A percentile compares a stretch with the other conserved stretches of the same genome.
phyloP scores from a whole-genome alignment of 345 rosid genomes.

The Adansonia digitata region DNA sequence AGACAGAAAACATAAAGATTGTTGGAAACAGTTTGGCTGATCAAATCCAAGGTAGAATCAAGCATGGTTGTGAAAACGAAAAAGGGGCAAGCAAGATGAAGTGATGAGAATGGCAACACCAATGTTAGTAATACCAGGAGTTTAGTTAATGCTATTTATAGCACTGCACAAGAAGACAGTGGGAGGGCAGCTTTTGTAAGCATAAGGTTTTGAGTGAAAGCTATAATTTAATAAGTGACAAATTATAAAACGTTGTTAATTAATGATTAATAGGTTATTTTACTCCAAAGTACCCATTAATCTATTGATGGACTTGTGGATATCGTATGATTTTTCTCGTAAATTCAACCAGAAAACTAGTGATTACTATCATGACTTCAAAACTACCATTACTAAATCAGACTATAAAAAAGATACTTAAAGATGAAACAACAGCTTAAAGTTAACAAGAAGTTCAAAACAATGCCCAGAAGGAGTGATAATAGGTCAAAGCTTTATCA shows the following conservation, averaged over 20 bases:
- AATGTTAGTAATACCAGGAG: not conserved
- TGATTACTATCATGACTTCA: not conserved
- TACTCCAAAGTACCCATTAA: too few relatives aligned
- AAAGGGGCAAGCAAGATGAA: too few relatives aligned
- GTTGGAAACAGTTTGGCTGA: conserved; percentile 36
- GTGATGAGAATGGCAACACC: not conserved
- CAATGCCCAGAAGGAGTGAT: not conserved
- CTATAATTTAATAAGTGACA: conserved; percentile 8
- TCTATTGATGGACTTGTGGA: too few relatives aligned
- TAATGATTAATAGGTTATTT: too few relatives aligned
- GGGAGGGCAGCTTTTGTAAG: conserved; percentile 21
- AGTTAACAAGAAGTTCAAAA: not conserved
- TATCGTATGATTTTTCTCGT: not conserved
- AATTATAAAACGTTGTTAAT: too few relatives aligned
- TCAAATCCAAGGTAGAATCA: conserved; percentile 26
- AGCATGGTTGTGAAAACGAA: conserved; percentile 22
- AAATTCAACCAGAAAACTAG: not conserved
- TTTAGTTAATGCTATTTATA: not conserved
- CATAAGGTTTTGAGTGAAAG: conserved; percentile 30
- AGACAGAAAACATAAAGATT: conserved; percentile 43
- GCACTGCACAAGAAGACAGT: conserved; percentile 15
- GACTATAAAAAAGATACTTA: not conserved
- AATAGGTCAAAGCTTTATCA: conserved; percentile 3
- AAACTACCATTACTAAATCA: not conserved
- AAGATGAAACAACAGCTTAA: not conserved